These are phyloP conservation scores for Eutrema yunnanense DNA, from an alignment of 345 rosid genomes.

Conservation along the genomic window DNA sequence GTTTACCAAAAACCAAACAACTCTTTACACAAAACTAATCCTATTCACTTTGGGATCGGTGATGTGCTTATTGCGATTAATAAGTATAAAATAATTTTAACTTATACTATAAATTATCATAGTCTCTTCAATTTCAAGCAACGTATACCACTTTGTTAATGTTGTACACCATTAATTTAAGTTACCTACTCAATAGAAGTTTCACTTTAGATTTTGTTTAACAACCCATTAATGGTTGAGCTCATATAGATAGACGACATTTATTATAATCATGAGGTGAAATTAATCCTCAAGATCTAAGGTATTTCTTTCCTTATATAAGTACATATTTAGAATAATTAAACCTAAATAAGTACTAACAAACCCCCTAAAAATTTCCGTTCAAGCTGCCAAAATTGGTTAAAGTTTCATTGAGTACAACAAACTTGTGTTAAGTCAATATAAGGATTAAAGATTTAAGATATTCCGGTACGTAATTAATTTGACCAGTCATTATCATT, in stretches of 20 bases:
- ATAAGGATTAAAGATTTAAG: neutral
- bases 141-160: constrained; percentile 14
- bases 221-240: neutral
- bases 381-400: neutral
- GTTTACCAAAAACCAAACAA: constrained; percentile 24
- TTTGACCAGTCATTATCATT: neutral
- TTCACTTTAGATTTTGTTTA: constrained; percentile 1
- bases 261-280: neutral
- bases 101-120: neutral
- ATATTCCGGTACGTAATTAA: neutral
- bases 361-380: neutral
- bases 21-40: constrained; percentile 19
- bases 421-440: neutral
- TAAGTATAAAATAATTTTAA: neutral
- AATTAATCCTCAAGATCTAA: neutral
- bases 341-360: neutral
- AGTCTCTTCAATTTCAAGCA: constrained; percentile 21
- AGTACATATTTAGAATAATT: neutral
- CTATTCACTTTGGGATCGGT: constrained; percentile 27
- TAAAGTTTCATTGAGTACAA: neutral
- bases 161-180: neutral
- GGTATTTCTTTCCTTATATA: neutral
- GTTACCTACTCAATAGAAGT: neutral
- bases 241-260: constrained; percentile 1
- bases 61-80: constrained; percentile 23